phyloP scores from a whole-genome alignment of 345 rosid species.

The Linum tenue region DNA sequence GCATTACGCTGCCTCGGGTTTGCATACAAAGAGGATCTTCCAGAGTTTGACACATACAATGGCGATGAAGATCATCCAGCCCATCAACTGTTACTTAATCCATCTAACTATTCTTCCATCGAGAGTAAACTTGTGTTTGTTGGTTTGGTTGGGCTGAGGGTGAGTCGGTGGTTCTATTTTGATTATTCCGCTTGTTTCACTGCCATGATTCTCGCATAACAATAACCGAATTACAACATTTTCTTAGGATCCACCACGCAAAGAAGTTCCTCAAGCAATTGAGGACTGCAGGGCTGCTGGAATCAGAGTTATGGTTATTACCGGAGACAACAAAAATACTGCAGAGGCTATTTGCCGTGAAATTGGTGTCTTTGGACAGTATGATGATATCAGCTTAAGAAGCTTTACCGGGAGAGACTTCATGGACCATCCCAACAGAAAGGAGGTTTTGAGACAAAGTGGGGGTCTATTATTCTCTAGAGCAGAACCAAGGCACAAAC shows the following conservation, averaged over 20 bases:
- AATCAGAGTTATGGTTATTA: slow-evolving; percentile 80
- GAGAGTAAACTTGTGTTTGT: slow-evolving; percentile 67
- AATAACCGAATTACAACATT: neutral
- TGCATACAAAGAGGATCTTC: slow-evolving; percentile 74
- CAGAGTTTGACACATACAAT: slow-evolving; percentile 67
- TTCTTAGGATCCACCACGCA: slow-evolving; percentile 84
- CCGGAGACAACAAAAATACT: slow-evolving; percentile 93
- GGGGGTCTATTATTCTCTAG: slow-evolving; percentile 88
- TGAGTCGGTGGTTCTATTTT: slow-evolving; percentile 19
- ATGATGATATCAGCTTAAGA: slow-evolving; percentile 48
- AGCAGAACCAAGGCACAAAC: slow-evolving; percentile 88
- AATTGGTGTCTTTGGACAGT: slow-evolving; percentile 45
- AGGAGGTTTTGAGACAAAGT: slow-evolving; percentile 45
- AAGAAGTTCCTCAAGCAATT: slow-evolving; percentile 65
- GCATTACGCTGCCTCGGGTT: slow-evolving; percentile 81
- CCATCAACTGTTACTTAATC: slow-evolving; percentile 83
- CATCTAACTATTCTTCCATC: slow-evolving; percentile 52
- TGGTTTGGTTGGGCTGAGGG: slow-evolving; percentile 78
- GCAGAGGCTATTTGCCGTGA: slow-evolving; percentile 88
- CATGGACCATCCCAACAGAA: slow-evolving; percentile 44
- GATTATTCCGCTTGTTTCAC: neutral
- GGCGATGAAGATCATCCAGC: slow-evolving; percentile 61
- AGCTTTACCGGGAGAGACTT: slow-evolving; percentile 80
- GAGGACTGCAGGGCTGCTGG: slow-evolving; percentile 80
- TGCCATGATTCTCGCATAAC: neutral